phyloP scores from a whole-genome alignment of 2,329 filamentous ascomycete species.

The Ascochyta pisi region DNA sequence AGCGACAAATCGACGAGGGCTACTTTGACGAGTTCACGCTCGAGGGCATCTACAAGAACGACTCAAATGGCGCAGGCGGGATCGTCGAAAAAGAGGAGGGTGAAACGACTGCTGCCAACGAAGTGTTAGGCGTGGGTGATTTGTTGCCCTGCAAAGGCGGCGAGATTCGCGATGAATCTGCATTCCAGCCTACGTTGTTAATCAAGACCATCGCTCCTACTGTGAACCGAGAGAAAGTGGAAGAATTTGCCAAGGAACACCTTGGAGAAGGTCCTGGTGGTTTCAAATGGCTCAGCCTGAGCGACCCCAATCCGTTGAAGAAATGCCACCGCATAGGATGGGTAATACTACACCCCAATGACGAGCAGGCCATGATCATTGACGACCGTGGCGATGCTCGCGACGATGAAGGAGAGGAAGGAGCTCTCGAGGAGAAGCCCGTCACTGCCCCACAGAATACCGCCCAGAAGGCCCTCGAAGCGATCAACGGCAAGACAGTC shows the following conservation, averaged over 20 bases:
- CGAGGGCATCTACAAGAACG: constrained; percentile 91
- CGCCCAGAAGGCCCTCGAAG: constrained; percentile 86
- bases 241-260: constrained; percentile 93
- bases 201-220: constrained; percentile 99
- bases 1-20: constrained; percentile 82
- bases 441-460: constrained; percentile 54
- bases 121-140: constrained; percentile 91
- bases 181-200: constrained; percentile 87
- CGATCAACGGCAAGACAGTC: constrained; percentile 97
- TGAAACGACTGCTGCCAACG: constrained; percentile 87
- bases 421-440: constrained; percentile 63
- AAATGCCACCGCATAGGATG: constrained; percentile 97
- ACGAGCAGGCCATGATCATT: constrained; percentile 66
- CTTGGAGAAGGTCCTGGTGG: constrained; percentile 89
- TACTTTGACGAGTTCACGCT: constrained; percentile 93
- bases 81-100: constrained; percentile 94
- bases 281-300: constrained; percentile 94
- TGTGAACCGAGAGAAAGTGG: constrained; percentile 90
- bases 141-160: constrained; percentile 82
- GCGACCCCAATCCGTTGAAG: constrained; percentile 95
- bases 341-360: constrained; percentile 89
- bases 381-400: constrained; percentile 76
- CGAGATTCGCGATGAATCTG: constrained; percentile 86
- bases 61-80: constrained; percentile 85
- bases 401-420: constrained; percentile 69